phyloP scores from a whole-genome alignment of 495 filamentous ascomycete genomes.

The Xylaria longipes region DNA sequence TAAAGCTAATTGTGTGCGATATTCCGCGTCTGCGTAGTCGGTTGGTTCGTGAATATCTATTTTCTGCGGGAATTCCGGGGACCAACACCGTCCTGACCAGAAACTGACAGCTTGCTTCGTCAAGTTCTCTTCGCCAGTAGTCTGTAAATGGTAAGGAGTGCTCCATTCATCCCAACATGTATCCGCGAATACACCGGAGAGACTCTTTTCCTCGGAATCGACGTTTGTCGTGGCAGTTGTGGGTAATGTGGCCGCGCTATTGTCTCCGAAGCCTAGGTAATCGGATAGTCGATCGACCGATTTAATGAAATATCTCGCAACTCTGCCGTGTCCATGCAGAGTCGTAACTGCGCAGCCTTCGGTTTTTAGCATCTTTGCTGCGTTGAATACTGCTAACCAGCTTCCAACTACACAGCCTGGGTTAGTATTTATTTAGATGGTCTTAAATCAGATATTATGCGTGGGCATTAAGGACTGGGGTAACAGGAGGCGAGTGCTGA shows the following conservation, averaged over 20 bases:
- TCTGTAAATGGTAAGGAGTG: not conserved
- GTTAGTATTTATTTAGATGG: not conserved
- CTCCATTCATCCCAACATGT: too few relatives aligned
- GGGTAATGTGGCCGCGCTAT: not conserved
- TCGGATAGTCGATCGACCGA: not conserved
- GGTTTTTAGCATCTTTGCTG: constrained; percentile 7
- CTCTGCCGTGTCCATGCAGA: not conserved
- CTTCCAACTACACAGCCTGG: not conserved
- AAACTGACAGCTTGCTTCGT: not conserved
- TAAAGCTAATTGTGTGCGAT: too few relatives aligned
- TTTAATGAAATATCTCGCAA: not conserved
- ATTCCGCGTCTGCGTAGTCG: not conserved
- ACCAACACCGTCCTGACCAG: not conserved
- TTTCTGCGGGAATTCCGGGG: not conserved
- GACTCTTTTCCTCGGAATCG: not conserved
- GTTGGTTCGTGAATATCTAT: not conserved
- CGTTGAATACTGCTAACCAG: constrained; percentile 23
- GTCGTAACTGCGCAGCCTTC: not conserved
- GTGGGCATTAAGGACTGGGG: not conserved
- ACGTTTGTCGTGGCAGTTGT: not conserved
- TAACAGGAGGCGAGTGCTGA: not conserved
- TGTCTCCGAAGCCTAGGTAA: not conserved
- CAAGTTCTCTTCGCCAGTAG: not conserved
- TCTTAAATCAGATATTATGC: too few relatives aligned
- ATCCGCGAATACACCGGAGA: not conserved